Evolutionary conservation across 2,329 filamentous ascomycete genomes (phyloP).

Genomic region (Plenodomus tracheiphilus): DNA sequence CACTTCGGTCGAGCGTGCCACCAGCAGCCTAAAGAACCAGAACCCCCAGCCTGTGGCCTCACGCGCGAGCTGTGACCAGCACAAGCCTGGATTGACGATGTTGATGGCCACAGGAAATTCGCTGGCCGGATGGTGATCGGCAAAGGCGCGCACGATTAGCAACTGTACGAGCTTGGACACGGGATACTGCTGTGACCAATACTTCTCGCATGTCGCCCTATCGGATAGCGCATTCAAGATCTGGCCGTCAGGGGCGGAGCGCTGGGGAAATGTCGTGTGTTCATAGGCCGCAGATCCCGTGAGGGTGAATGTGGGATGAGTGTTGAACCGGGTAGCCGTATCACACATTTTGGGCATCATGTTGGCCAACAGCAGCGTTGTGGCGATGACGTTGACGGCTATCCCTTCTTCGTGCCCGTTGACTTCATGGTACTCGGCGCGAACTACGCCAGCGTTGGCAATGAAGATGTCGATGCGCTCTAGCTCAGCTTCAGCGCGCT

Average conservation of each 20-base stretch:
- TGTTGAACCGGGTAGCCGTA: conserved; percentile 18
- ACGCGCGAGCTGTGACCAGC: conserved; percentile 34
- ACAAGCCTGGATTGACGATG: conserved; percentile 30
- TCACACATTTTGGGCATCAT: conserved; percentile 44
- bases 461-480: conserved; percentile 34
- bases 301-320: conserved; percentile 17
- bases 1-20: conserved; percentile 44
- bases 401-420: conserved; percentile 46
- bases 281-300: conserved; percentile 12
- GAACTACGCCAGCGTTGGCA: conserved; percentile 40
- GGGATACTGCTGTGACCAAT: conserved; percentile 19
- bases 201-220: conserved; percentile 5
- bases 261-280: conserved; percentile 15
- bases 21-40: conserved; percentile 13
- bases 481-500: conserved; percentile 22
- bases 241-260: conserved; percentile 16
- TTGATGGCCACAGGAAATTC: conserved; percentile 31
- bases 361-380: conserved; percentile 54
- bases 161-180: conserved; percentile 32
- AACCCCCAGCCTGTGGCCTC: conserved; percentile 28
- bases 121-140: conserved; percentile 3
- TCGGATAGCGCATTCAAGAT: conserved; percentile 24
- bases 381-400: conserved; percentile 58
- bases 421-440: conserved; percentile 13
- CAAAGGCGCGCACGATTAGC: conserved; percentile 22